phyloP scores from a whole-genome alignment of 805 yeast genomes.

The Pichia insulana region DNA sequence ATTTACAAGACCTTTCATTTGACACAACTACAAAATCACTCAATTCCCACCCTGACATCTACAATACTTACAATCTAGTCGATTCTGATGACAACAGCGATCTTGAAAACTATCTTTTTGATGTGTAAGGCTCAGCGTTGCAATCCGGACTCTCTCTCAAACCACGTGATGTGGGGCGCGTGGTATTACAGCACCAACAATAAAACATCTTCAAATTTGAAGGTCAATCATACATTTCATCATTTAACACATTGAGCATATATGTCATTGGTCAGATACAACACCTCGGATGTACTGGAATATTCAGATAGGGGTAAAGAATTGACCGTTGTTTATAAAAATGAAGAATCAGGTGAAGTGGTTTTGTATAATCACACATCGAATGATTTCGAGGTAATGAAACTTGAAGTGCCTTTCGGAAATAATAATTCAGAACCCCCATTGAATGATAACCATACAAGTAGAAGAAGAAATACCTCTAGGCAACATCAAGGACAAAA shows the following conservation, averaged over 20 bases:
- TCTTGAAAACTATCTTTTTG: constrained; percentile 4
- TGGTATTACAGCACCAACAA: no score
- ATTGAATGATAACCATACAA: not conserved
- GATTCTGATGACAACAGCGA: constrained; percentile 1
- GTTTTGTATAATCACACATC: constrained; percentile 24
- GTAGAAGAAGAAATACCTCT: not conserved
- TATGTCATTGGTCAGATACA: constrained; percentile 19
- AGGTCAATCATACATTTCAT: no score
- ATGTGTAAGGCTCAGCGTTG: constrained; percentile 1
- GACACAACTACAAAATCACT: constrained; percentile 1
- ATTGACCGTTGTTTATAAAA: constrained; percentile 14
- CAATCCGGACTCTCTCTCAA: no score
- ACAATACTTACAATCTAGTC: not conserved
- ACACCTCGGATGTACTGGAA: constrained; percentile 1
- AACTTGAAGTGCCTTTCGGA: not conserved
- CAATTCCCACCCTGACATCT: not conserved
- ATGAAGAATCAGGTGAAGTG: constrained; percentile 20
- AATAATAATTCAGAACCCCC: not conserved
- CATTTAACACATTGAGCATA: not conserved
- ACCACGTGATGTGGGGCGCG: no score
- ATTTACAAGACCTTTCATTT: not conserved
- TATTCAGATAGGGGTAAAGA: constrained; percentile 1
- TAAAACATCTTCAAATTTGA: no score
- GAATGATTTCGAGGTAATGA: constrained; percentile 21
- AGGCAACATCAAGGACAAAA: no score